Evolutionary conservation across 768 basidiomycete genomes (phyloP).

Genomic region (Phylloporus sp.): DNA sequence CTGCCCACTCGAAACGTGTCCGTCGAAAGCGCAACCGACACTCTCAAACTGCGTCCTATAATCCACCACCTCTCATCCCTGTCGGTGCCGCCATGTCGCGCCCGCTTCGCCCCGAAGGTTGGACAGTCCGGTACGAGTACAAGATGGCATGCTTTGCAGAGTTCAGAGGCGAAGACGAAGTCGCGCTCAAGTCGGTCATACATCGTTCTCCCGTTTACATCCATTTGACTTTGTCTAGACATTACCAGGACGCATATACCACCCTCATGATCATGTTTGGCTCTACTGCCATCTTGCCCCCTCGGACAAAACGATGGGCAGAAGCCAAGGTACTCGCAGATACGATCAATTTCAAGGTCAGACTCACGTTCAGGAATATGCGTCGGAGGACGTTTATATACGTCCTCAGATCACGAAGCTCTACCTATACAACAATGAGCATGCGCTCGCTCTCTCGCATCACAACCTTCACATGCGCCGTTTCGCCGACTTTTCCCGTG

Average conservation of each 20-base stretch:
- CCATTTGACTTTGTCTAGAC: slow-evolving; percentile 43
- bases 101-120: slow-evolving; percentile 77
- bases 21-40: slow-evolving; percentile 84
- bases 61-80: slow-evolving; percentile 41
- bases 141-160: slow-evolving; percentile 97
- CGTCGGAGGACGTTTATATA: not conserved
- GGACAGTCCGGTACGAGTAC: slow-evolving; percentile 96
- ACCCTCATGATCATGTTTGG: slow-evolving; percentile 84
- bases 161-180: slow-evolving; percentile 87
- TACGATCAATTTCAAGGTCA: slow-evolving; percentile 84
- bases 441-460: slow-evolving; percentile 71
- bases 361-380: not conserved
- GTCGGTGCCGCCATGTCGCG: slow-evolving; percentile 39
- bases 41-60: slow-evolving; percentile 53
- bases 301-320: slow-evolving; percentile 95
- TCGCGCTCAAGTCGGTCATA: slow-evolving; percentile 75
- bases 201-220: not conserved
- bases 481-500: slow-evolving; percentile 80
- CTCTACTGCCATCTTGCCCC: slow-evolving; percentile 78
- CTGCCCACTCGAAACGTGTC: slow-evolving; percentile 86
- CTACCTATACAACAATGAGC: slow-evolving; percentile 87
- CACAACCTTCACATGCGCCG: slow-evolving; percentile 81
- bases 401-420: slow-evolving; percentile 72
- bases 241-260: slow-evolving; percentile 91
- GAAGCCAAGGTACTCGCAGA: slow-evolving; percentile 97